phyloP scores from a whole-genome alignment of 352 stramenopile species.

The Blastocystis hominis region DNA sequence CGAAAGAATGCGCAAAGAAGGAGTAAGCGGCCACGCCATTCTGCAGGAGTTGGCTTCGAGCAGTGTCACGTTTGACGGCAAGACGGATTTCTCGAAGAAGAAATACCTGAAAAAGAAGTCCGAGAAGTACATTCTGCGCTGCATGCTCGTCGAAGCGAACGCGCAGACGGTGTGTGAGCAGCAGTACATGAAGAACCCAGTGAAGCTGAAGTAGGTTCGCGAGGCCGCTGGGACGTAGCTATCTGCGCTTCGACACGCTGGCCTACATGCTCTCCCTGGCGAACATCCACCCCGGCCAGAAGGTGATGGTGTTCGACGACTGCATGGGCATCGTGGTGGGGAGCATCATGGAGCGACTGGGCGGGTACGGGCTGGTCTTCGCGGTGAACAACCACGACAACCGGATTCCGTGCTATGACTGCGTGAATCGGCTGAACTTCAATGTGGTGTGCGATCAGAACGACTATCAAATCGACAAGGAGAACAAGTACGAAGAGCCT shows the following conservation, averaged over 20 bases:
- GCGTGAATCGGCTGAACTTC: conserved; percentile 52
- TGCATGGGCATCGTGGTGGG: conserved; percentile 59
- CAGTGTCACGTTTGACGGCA: conserved; percentile 57
- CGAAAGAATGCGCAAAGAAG: conserved; percentile 44
- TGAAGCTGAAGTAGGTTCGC: conserved; percentile 49
- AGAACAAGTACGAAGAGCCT: not conserved
- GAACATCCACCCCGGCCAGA: conserved; percentile 43
- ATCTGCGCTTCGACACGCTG: conserved; percentile 58
- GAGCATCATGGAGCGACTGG: conserved; percentile 56
- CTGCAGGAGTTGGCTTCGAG: conserved; percentile 55
- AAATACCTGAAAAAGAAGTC: conserved; percentile 60
- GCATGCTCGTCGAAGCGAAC: conserved; percentile 55
- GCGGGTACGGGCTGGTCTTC: conserved; percentile 50
- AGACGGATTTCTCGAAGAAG: conserved; percentile 60
- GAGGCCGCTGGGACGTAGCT: not conserved
- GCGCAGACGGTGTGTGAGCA: conserved; percentile 52
- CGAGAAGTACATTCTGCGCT: conserved; percentile 59
- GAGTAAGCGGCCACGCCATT: conserved; percentile 55
- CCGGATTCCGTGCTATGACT: conserved; percentile 30
- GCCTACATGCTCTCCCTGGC: conserved; percentile 58
- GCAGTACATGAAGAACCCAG: conserved; percentile 53
- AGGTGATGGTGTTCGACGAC: conserved; percentile 58
- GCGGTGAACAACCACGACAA: conserved; percentile 49
- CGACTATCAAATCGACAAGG: not conserved
- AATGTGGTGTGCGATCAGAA: conserved; percentile 5